Evolutionary conservation across 345 rosid genomes (phyloP), one percentile per base, ranked within the genome.

Genomic region (Eucalyptus cladocalyx): DNA sequence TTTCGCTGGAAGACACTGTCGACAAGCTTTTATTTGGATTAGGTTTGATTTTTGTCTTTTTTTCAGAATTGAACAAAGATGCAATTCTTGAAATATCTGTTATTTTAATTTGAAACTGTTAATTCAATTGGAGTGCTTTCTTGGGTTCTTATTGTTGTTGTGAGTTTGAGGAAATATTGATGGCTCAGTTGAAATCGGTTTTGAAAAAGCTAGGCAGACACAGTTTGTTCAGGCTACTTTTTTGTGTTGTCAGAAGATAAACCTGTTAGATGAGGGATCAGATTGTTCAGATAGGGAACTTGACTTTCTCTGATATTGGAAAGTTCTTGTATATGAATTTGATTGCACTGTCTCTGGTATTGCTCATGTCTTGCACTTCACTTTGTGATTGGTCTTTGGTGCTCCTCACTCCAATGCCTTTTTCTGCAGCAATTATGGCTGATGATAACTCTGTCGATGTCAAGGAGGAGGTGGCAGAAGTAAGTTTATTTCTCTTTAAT

Each of bases 381-480:
- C 17, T 40, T 23, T 76, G 47, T 76, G 28, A 21, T 76, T 37
- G 47, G 30, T 40, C 28, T 40, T 76, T 76, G 16, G 30, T 40
- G 85, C 47, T 26, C 13, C 85, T 76, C 47, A 40, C 47, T 76
- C 47, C 83, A 37, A 37, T 76, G 85, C 47, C 47, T 76, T 76
- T 40, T 21, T 40, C 85, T 76, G 88, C 28, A 88, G 93, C 28
- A 88, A 87, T 53, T 87, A 94, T 95, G 97, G 94, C 93, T 4
- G 96, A 94, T n/a, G 96, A 95, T 49, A 88, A 88, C 76, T 87
- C 86, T 7, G 76, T 19, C 10, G 94, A 95, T n/a, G 40, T 90
- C 81, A 95, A 92, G 94, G 97, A 93, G 26, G 96, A 94, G 92
- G 91, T 92, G 76, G 86, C 93, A 34, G 97, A 95, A 81, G 97